Evolutionary conservation across 1,284 basidiomycete species (phyloP), one percentile per base, ranked within the genome.

Genomic region (Termitomyces sp.): DNA sequence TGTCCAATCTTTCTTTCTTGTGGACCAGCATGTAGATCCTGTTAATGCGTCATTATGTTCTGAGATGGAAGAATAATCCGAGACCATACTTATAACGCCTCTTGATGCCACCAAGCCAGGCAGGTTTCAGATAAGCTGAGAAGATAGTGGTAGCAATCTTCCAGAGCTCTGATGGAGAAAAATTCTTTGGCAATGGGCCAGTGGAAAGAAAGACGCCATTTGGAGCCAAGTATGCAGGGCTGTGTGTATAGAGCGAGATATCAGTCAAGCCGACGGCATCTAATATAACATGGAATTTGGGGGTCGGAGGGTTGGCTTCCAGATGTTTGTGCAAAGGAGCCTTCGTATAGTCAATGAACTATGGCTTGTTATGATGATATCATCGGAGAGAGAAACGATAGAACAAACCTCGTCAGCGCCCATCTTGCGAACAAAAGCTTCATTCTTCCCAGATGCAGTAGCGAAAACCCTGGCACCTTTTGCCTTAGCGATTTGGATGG

Each of bases 401-500:
- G 8, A 12, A 59, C 68, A 30, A 56, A 75, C 75, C 62, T 75
- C 70, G 50, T 77, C 75, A 15, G 72, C 74, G 31, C 76, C 76
- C 54, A 76, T 59, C n/a, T 61, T 61, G 7, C 65, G 68, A 21
- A 76, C 69, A 54, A 66, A 70, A 10, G 56, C 61, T 58, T 73
- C 67, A 49, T 87, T 88, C 58, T 70, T 76, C 0, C 63, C 68
- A 1, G 82, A 85, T 12, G 82, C 83, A 2, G 77, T 79, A 0
- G 77, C 77, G 8, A 80, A 73, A 1, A 89, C 83, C 9, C 66
- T 76, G 40, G 79, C 75, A 0, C 82, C 82, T 55, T 75, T 72
- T 1, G 76, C 72, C 58, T 84, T 85, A 1, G 84, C 83, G 28
- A 88, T 70, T 62, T 89, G 85, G 40, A 88, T 81, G 0, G 81